These are phyloP conservation scores for Alternaria ventricosa DNA, from an alignment of 2,329 filamentous ascomycete species.

Conservation along the genomic window DNA sequence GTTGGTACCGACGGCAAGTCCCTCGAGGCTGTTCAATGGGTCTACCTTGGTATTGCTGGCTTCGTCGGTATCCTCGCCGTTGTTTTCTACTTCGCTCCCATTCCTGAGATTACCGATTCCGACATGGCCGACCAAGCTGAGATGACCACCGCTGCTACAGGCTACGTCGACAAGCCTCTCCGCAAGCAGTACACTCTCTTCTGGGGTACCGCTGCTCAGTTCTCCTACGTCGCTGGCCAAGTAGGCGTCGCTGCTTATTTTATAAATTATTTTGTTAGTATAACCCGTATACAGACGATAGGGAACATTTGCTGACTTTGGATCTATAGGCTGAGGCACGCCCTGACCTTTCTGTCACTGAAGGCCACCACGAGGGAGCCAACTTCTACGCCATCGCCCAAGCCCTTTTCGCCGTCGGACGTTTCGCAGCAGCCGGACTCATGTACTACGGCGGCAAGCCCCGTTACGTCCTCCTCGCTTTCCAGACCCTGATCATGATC, in stretches of 20 bases:
- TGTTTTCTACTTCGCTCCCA: constrained; percentile 64
- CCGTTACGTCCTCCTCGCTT: constrained; percentile 45
- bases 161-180: constrained; percentile 67
- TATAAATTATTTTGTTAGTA: no score
- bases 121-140: constrained; percentile 61
- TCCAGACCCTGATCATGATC: constrained; percentile 46
- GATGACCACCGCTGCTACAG: constrained; percentile 51
- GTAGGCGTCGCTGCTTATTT: constrained; percentile 60
- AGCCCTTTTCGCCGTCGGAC: constrained; percentile 46
- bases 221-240: constrained; percentile 62
- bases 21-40: constrained; percentile 75
- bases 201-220: constrained; percentile 49
- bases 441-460: constrained; percentile 47
- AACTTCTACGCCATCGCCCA: constrained; percentile 50
- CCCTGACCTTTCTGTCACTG: constrained; percentile 32
- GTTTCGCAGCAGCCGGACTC: constrained; percentile 47
- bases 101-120: constrained; percentile 73
- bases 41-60: constrained; percentile 78
- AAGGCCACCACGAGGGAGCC: constrained; percentile 42
- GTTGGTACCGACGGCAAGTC: constrained; percentile 63
- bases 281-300: no score
- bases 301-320: no score
- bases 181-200: constrained; percentile 63
- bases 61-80: constrained; percentile 72
- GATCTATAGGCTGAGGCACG: constrained; percentile 31